phyloP scores from a whole-genome alignment of 306 rosid genomes.

The Senna siamea region DNA sequence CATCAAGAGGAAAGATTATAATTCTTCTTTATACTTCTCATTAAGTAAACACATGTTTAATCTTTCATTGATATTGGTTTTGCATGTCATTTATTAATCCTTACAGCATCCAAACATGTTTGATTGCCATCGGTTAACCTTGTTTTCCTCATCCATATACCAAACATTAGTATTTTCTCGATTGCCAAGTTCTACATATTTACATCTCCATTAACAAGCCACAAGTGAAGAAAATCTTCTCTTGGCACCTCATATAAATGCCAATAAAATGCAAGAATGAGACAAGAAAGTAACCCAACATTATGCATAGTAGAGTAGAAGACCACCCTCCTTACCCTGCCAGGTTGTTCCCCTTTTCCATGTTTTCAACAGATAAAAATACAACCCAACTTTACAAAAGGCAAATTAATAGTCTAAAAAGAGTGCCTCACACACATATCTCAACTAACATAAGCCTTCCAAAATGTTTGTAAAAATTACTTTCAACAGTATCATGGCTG shows the following conservation, averaged over 20 bases:
- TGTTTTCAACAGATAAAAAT: background rate
- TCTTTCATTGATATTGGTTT: background rate
- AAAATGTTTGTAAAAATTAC: background rate
- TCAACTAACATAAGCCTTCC: background rate
- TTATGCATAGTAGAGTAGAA: background rate
- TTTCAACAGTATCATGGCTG: background rate
- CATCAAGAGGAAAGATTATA: background rate
- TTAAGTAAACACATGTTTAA: background rate
- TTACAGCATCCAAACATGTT: background rate
- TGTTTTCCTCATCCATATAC: background rate
- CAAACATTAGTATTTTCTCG: background rate
- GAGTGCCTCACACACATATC: background rate
- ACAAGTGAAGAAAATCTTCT: constrained; percentile 8
- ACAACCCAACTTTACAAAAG: background rate
- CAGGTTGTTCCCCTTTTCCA: background rate
- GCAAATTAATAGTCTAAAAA: too few species aligned
- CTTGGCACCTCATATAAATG: background rate
- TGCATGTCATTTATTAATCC: background rate
- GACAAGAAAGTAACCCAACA: background rate
- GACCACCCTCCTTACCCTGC: background rate
- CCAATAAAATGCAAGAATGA: background rate
- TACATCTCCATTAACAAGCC: constrained; percentile 14
- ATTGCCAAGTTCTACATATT: background rate
- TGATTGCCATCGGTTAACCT: background rate
- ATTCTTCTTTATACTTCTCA: background rate